Percentiles rank a stretch among this genome's conserved stretches.
Conservation (phyloP, 2,329 filamentous ascomycete species). For the Hymenoscyphus occultus region DNA sequence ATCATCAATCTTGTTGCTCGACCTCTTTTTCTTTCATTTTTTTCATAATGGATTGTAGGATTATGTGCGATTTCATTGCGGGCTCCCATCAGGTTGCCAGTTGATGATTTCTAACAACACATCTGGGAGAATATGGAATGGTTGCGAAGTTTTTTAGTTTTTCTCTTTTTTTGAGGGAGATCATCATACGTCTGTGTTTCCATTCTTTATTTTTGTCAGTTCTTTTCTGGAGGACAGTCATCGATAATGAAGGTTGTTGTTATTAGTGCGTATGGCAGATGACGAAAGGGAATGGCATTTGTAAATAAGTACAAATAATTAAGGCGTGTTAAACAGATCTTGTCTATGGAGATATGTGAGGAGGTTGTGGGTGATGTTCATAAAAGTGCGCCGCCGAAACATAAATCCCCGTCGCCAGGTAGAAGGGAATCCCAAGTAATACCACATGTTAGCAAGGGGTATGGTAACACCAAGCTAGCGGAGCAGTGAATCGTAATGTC, state of each 20-base stretch:
- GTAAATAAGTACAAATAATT: neutral
- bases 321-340: neutral
- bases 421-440: too few relatives aligned
- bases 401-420: too few relatives aligned
- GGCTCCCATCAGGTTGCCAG: neutral
- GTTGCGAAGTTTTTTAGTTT: neutral
- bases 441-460: too few relatives aligned
- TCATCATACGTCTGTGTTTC: neutral
- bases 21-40: slow-evolving; percentile 1
- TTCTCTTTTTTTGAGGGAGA: neutral
- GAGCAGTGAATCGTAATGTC: too few relatives aligned
- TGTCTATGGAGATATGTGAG: too few relatives aligned
- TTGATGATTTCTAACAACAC: neutral
- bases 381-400: too few relatives aligned
- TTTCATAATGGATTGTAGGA: slow-evolving; percentile 1
- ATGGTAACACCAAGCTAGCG: too few relatives aligned
- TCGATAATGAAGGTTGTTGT: slow-evolving; percentile 1
- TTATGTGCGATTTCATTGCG: slow-evolving; percentile 2
- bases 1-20: neutral
- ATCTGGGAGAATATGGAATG: neutral
- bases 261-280: slow-evolving; percentile 1
- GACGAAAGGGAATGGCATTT: neutral
- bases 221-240: neutral
- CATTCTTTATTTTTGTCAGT: neutral
- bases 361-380: too few relatives aligned